A percentile compares a stretch with the other conserved stretches of the same genome.
phyloP scores from a whole-genome alignment of 306 rosid genomes.

The Pterocarpus macrocarpus region DNA sequence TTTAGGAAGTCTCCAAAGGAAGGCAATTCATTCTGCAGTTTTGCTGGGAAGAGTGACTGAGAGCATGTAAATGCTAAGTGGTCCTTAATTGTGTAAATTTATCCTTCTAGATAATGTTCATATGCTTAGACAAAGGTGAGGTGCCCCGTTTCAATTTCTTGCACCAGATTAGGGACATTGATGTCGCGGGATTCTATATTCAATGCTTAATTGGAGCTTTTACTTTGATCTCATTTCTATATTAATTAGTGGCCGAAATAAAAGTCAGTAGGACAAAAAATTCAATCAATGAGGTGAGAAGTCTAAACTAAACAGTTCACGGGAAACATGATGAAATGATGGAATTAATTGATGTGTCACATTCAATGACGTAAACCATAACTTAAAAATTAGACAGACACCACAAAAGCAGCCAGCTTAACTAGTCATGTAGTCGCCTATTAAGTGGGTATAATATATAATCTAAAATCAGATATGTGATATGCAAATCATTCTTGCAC shows the following conservation, averaged over 20 bases:
- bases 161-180: constrained; percentile 38
- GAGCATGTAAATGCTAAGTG: constrained; percentile 27
- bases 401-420: too few relatives aligned
- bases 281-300: background rate
- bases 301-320: background rate
- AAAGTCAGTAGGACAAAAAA: background rate
- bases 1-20: constrained; percentile 25
- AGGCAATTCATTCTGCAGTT: constrained; percentile 27
- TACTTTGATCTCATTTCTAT: background rate
- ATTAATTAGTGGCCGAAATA: background rate
- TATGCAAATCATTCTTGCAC: too few relatives aligned
- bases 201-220: constrained; percentile 2
- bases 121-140: constrained; percentile 13
- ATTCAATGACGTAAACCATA: background rate
- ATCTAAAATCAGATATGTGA: too few relatives aligned
- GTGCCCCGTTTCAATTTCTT: constrained; percentile 14
- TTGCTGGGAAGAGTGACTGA: constrained; percentile 34
- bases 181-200: constrained; percentile 1
- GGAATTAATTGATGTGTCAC: background rate
- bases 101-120: constrained; percentile 42
- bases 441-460: background rate
- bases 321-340: background rate
- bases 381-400: background rate
- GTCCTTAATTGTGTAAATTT: constrained; percentile 39
- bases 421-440: background rate